Percentiles rank a stretch among this genome's conserved stretches.
These are phyloP conservation scores for Umbelopsis vinacea DNA, from an alignment of 192 early-diverging fungal species.

Conservation along the genomic window DNA sequence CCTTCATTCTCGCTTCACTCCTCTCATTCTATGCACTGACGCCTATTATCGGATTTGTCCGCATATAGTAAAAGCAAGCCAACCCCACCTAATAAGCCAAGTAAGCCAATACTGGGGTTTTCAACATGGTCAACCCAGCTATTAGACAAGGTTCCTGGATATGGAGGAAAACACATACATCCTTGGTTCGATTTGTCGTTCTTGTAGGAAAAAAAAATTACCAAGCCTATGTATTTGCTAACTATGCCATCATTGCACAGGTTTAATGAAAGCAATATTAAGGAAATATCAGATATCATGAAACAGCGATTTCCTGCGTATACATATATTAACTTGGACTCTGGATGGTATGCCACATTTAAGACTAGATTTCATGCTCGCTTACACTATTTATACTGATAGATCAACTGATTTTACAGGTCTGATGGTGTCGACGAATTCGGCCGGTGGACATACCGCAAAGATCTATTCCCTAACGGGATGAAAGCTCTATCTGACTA, in stretches of 20 bases:
- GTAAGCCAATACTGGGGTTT: constrained; percentile 37
- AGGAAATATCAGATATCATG: constrained; percentile 36
- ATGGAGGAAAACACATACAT: constrained; percentile 33
- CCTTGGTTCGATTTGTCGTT: constrained; percentile 31
- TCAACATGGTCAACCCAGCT: constrained; percentile 45
- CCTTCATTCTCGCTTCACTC: background rate
- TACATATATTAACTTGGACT: constrained; percentile 43
- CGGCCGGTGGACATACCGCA: constrained; percentile 36
- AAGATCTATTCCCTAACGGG: constrained; percentile 37
- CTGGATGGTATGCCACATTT: constrained; percentile 33
- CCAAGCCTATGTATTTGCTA: background rate
- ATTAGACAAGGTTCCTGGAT: constrained; percentile 37
- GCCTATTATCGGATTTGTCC: background rate
- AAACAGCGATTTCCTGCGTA: constrained; percentile 34
- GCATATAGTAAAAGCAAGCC: background rate
- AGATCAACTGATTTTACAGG: constrained; percentile 22
- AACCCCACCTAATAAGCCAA: background rate
- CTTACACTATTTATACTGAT: background rate
- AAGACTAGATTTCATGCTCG: background rate
- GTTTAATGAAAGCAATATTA: constrained; percentile 35
- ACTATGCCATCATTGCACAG: constrained; percentile 10
- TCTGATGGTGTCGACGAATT: constrained; percentile 32
- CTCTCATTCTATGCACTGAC: background rate
- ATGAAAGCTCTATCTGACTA: constrained; percentile 22
- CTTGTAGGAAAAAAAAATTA: background rate